Evolutionary conservation across 495 filamentous ascomycete species (phyloP).

Genomic region (Neurospora africana): DNA sequence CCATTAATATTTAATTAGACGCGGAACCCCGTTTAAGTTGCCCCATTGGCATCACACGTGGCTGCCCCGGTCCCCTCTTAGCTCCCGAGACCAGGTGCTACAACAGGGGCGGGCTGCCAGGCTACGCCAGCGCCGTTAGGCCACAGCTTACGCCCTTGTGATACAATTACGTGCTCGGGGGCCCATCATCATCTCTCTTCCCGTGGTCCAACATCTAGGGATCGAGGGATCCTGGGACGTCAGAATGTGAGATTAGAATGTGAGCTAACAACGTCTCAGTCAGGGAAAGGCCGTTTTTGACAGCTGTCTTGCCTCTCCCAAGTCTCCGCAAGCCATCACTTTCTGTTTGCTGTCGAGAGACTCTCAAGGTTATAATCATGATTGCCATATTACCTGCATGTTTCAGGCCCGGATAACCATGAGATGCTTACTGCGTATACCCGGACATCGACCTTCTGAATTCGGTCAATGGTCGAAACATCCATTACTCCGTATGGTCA

Average conservation of each 20-base stretch:
- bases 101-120: background rate
- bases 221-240: background rate
- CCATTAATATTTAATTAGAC: background rate
- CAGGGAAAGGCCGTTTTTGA: background rate
- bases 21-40: background rate
- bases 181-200: background rate
- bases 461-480: background rate
- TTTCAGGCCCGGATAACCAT: background rate
- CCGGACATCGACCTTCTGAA: background rate
- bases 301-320: background rate
- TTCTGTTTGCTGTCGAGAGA: background rate
- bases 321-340: background rate
- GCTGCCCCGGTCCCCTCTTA: background rate
- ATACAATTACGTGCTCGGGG: background rate
- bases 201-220: background rate
- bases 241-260: background rate
- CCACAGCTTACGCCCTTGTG: background rate
- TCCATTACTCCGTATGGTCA: background rate
- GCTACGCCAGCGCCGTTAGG: background rate
- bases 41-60: background rate
- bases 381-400: background rate
- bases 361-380: background rate
- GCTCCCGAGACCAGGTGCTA: background rate
- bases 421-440: background rate
- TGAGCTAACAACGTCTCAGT: background rate